Conservation (phyloP, 768 basidiomycete species). For the Amanita pallidorosea region DNA sequence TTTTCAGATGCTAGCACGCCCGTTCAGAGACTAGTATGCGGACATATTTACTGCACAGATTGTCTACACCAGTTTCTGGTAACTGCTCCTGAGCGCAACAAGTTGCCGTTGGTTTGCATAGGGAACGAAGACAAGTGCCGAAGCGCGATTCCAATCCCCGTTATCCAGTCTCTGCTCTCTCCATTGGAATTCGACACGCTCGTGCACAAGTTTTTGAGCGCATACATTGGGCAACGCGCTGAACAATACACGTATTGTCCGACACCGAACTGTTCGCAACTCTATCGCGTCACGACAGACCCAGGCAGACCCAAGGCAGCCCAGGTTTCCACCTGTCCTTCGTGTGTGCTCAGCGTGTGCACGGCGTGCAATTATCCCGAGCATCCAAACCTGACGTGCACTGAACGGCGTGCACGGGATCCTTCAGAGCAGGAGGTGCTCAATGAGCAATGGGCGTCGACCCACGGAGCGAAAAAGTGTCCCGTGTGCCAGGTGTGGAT, state of each 20-base stretch:
- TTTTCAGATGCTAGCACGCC: background rate
- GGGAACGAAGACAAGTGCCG: slow-evolving; percentile 5
- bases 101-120: background rate
- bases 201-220: background rate
- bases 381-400: slow-evolving; percentile 34
- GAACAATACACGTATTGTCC: slow-evolving; percentile 4
- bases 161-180: background rate
- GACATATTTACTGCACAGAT: slow-evolving; percentile 1
- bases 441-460: background rate
- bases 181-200: background rate
- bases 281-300: background rate
- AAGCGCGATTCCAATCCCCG: background rate
- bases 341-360: slow-evolving; percentile 39
- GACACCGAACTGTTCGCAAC: background rate
- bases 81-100: slow-evolving; percentile 3
- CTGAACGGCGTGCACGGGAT: background rate
- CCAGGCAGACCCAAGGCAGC: background rate
- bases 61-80: slow-evolving; percentile 1
- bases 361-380: slow-evolving; percentile 35
- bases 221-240: background rate
- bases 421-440: slow-evolving; percentile 1
- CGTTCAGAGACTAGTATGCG: background rate
- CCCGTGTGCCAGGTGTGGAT: slow-evolving; percentile 23
- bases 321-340: slow-evolving; percentile 25
- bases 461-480: slow-evolving; percentile 22